Percentiles rank a stretch among this genome's conserved stretches.
Evolutionary conservation across 176 grass and related monocot genomes (phyloP).

Genomic region (Typha latifolia): DNA sequence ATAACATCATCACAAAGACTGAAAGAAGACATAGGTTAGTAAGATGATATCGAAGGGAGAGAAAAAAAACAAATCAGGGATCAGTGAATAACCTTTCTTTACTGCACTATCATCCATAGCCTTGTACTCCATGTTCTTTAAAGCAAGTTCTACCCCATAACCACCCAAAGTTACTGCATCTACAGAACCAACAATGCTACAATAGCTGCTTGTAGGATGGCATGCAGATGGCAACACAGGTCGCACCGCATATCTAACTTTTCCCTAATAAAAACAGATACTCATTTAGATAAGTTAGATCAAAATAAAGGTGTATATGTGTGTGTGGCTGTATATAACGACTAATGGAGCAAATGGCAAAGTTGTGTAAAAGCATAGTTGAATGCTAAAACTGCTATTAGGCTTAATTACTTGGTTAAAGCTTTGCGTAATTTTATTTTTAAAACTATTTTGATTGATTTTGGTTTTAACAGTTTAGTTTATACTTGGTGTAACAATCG

Average conservation of each 20-base stretch:
- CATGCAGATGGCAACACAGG: conserved; percentile 83
- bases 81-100: conserved; percentile 59
- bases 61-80: neutral
- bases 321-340: too few species aligned
- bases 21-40: too few species aligned
- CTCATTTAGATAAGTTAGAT: neutral
- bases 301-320: neutral
- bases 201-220: conserved; percentile 58
- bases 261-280: conserved; percentile 47
- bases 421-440: too few species aligned
- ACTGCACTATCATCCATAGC: conserved; percentile 91
- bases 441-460: too few species aligned
- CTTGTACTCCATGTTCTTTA: conserved; percentile 99
- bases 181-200: conserved; percentile 68
- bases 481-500: too few species aligned
- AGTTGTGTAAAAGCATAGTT: too few species aligned
- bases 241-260: conserved; percentile 73
- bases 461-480: too few species aligned
- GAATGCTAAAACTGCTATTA: too few species aligned
- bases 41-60: neutral
- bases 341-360: too few species aligned
- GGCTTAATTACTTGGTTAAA: too few species aligned
- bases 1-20: too few species aligned
- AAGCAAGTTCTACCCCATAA: conserved; percentile 94
- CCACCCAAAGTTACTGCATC: conserved; percentile 92